Conservation (phyloP, 1,284 basidiomycete species). For the Leccinum angustisporum region DNA sequence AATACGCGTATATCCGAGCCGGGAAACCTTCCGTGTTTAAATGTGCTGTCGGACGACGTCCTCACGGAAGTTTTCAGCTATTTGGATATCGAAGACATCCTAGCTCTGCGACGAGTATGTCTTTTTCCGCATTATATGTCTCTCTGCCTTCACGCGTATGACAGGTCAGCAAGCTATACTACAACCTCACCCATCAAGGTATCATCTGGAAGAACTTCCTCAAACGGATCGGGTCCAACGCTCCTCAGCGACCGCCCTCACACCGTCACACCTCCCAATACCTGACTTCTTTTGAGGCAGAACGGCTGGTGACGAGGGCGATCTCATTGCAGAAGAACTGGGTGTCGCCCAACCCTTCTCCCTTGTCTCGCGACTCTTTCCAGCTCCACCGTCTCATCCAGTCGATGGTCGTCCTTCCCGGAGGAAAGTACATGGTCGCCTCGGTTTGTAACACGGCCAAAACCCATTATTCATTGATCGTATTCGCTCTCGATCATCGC, state of each 20-base stretch:
- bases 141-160: neutral
- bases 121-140: conserved; percentile 3
- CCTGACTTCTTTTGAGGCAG: conserved; percentile 56
- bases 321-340: conserved; percentile 62
- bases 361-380: conserved; percentile 38
- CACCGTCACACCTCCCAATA: conserved; percentile 43
- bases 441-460: conserved; percentile 49
- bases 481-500: conserved; percentile 60
- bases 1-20: conserved; percentile 22
- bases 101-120: conserved; percentile 51
- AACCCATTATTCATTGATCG: conserved; percentile 48
- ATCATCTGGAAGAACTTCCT: conserved; percentile 70
- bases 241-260: conserved; percentile 65
- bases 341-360: conserved; percentile 41
- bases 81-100: conserved; percentile 53
- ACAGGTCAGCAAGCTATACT: conserved; percentile 57
- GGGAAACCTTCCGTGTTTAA: conserved; percentile 27
- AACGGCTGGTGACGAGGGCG: conserved; percentile 60
- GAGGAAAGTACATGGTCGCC: conserved; percentile 67
- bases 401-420: conserved; percentile 63
- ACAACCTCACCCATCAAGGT: conserved; percentile 61
- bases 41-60: conserved; percentile 41
- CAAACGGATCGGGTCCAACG: conserved; percentile 47
- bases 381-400: conserved; percentile 46
- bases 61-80: conserved; percentile 50